Evolutionary conservation across 208 protist species (phyloP).

Genomic region (Crithidia mellificae): DNA sequence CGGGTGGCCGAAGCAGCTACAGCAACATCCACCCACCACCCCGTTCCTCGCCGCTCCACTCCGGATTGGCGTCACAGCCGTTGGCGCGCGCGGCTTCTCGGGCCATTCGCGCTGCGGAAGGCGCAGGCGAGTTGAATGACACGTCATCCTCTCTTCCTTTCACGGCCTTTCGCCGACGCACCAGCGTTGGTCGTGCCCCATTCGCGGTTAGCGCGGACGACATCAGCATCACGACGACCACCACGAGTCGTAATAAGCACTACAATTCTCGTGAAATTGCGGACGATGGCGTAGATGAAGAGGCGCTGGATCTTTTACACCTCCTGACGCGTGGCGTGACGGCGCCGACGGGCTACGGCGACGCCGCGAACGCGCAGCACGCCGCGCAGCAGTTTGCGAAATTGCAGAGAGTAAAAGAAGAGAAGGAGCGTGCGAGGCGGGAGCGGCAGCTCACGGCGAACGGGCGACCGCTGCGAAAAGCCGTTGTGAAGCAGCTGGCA

Average conservation of each 20-base stretch:
- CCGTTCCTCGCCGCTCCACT: too few species aligned
- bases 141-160: constrained; percentile 8
- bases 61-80: too few species aligned
- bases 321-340: constrained; percentile 71
- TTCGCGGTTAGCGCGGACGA: constrained; percentile 1
- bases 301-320: constrained; percentile 59
- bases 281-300: constrained; percentile 22
- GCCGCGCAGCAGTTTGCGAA: constrained; percentile 39
- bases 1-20: too few species aligned
- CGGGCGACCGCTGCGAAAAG: constrained; percentile 41
- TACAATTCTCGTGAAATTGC: too few species aligned
- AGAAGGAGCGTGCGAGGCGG: constrained; percentile 25
- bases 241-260: too few species aligned
- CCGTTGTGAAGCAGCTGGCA: constrained; percentile 61
- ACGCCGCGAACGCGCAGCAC: constrained; percentile 32
- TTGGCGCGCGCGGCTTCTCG: too few species aligned
- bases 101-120: too few species aligned
- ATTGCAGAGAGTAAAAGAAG: constrained; percentile 19
- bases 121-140: too few species aligned
- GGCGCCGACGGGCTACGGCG: constrained; percentile 62
- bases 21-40: too few species aligned
- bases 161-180: constrained; percentile 26
- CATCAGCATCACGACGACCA: background rate
- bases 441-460: constrained; percentile 30
- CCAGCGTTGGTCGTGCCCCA: background rate